Conservation (phyloP, 495 filamentous ascomycete species). For the Xylaria acuta region DNA sequence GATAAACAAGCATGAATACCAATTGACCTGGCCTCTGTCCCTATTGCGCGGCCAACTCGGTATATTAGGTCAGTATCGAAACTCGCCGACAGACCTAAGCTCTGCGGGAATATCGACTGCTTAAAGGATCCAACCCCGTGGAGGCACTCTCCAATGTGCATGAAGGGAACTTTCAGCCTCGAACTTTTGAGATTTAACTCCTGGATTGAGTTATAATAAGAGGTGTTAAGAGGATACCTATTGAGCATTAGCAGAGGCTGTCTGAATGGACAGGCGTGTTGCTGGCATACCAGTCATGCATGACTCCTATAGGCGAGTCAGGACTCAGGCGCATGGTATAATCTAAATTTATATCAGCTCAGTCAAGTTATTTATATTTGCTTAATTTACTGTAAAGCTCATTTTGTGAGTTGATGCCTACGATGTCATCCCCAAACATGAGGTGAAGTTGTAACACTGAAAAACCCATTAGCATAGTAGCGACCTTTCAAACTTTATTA, state of each 20-base stretch:
- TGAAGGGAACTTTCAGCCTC: slow-evolving; percentile 42
- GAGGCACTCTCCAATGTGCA: slow-evolving; percentile 50
- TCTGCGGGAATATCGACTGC: slow-evolving; percentile 51
- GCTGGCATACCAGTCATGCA: slow-evolving; percentile 39
- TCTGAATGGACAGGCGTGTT: neutral
- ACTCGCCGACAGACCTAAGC: slow-evolving; percentile 43
- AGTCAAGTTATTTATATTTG: neutral
- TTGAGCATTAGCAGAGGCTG: neutral
- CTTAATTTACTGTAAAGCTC: slow-evolving; percentile 44
- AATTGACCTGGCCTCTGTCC: slow-evolving; percentile 47
- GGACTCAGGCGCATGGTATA: slow-evolving; percentile 44
- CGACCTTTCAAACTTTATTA: neutral
- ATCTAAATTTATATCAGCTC: slow-evolving; percentile 32
- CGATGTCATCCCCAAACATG: slow-evolving; percentile 52
- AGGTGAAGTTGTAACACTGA: slow-evolving; percentile 50
- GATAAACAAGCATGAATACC: slow-evolving; percentile 50
- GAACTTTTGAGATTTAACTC: slow-evolving; percentile 42
- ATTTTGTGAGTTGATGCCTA: slow-evolving; percentile 49
- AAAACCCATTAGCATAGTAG: neutral
- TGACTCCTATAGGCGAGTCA: slow-evolving; percentile 39
- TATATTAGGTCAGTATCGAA: slow-evolving; percentile 49
- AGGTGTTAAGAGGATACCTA: slow-evolving; percentile 47
- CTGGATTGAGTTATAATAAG: slow-evolving; percentile 49
- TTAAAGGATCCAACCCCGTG: slow-evolving; percentile 51
- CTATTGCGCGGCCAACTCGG: slow-evolving; percentile 46